Evolutionary conservation across 225 moss, liverwort and hornwort species (phyloP), one percentile per base, ranked within the genome.

Genomic region (Sphagnum tenellum): DNA sequence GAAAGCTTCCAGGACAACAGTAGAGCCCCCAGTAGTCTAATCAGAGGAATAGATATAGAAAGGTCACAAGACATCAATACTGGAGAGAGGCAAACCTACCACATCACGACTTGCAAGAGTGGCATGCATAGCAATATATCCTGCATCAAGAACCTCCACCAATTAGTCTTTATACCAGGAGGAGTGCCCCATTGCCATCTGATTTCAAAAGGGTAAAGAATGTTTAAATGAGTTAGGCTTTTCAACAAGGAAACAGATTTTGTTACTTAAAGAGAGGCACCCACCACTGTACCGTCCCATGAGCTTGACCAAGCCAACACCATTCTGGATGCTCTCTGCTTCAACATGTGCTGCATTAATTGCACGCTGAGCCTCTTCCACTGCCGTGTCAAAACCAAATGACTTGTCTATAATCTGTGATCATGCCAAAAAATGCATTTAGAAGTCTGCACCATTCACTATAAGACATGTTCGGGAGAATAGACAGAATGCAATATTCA

Each of bases 101-200:
- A 91, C 90, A 72, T 91, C 90, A 64, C 90, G 82, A 65, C 88
- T 91, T 63, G 88, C 88, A 64, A 91, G 77, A 62, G 90, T 88
- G 47, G 90, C 88, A 29, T 88, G 81, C 72, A 86, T 81, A 4
- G 90, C 90, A 58, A 91, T 88, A 59, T 91, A 88, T 49, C 90
- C 90, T 72, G 83, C 77, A 70, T 55, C 58, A 58, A 58, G 29
- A 58, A 58, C 3, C 12, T 13, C 44, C 29, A 13, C 44, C 10
- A 58, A 3, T 58, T 58, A 44, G 58, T 13, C 29, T 13, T 10
- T 0, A 13, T 58, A 4, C 29, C 6, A 12, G 14, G 12, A 58
- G n/a, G 3, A 13, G 14, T 13, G 8, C 2, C 2, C 9, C 44
- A 1, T 13, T 58, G 4, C 58, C 4, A 7, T 11, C 44, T 44